A percentile compares a stretch with the other conserved stretches of the same genome.
Evolutionary conservation across 2,329 filamentous ascomycete genomes (phyloP).

Genomic region (Fusarium dimerum): DNA sequence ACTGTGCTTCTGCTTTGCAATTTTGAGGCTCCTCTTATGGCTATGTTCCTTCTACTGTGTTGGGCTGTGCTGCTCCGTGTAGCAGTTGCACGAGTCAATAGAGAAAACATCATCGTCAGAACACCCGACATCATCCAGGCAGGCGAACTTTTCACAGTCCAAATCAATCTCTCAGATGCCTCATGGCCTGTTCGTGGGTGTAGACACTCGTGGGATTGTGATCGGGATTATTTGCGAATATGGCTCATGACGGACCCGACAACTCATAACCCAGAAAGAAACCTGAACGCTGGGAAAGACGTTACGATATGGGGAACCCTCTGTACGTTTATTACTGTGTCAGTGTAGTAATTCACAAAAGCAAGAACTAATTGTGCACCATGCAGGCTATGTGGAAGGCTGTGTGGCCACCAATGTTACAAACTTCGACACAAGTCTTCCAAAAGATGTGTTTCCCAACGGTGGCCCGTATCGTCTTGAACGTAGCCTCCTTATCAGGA

Average conservation of each 20-base stretch:
- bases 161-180: background rate
- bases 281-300: too few relatives aligned
- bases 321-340: background rate
- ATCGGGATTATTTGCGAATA: conserved; percentile 2
- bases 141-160: background rate
- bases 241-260: conserved; percentile 1
- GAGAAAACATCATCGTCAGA: background rate
- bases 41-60: too few relatives aligned
- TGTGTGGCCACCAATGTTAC: conserved; percentile 3
- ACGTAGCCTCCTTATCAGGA: background rate
- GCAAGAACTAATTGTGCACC: background rate
- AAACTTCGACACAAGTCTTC: conserved; percentile 1
- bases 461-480: background rate
- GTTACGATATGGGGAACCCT: background rate
- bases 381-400: conserved; percentile 4
- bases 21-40: too few relatives aligned
- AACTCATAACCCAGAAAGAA: background rate
- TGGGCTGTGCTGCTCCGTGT: background rate
- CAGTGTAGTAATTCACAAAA: background rate
- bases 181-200: background rate
- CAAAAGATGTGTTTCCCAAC: conserved; percentile 2
- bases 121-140: background rate
- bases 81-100: background rate
- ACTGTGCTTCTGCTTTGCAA: too few relatives aligned
- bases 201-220: background rate